These are phyloP conservation scores for Vinca minor DNA, from an alignment of 257 asterid species.

Conservation along the genomic window DNA sequence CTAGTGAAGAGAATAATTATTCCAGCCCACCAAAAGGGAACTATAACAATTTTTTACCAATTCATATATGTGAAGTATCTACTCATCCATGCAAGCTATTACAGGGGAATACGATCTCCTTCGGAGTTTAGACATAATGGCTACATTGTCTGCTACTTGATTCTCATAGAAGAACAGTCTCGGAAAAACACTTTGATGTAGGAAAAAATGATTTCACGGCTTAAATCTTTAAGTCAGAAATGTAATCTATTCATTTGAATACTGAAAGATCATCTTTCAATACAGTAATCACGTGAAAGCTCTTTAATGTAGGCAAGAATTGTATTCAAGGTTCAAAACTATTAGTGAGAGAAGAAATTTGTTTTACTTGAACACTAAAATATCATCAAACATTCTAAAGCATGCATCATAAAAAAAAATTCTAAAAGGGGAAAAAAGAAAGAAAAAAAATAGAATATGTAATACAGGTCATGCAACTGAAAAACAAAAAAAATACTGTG, in stretches of 20 bases:
- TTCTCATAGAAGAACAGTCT: neutral
- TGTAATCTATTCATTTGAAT: neutral
- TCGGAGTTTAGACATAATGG: neutral
- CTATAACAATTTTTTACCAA: no score
- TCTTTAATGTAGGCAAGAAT: neutral
- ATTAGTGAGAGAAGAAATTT: neutral
- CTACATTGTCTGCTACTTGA: neutral
- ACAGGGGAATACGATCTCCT: neutral
- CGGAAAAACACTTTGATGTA: neutral
- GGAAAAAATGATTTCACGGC: neutral
- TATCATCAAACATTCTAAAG: neutral
- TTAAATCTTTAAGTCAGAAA: neutral
- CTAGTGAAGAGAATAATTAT: neutral
- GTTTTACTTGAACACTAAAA: neutral
- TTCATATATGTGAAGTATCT: neutral
- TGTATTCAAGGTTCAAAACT: neutral
- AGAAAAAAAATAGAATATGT: neutral
- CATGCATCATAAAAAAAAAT: neutral
- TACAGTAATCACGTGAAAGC: neutral
- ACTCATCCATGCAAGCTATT: neutral
- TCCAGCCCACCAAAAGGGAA: neutral
- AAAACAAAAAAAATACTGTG: neutral
- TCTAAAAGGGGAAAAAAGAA: no score
- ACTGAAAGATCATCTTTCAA: neutral
- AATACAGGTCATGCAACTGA: neutral